phyloP scores from a whole-genome alignment of 306 rosid species.

The Cicer pinnatifidum region DNA sequence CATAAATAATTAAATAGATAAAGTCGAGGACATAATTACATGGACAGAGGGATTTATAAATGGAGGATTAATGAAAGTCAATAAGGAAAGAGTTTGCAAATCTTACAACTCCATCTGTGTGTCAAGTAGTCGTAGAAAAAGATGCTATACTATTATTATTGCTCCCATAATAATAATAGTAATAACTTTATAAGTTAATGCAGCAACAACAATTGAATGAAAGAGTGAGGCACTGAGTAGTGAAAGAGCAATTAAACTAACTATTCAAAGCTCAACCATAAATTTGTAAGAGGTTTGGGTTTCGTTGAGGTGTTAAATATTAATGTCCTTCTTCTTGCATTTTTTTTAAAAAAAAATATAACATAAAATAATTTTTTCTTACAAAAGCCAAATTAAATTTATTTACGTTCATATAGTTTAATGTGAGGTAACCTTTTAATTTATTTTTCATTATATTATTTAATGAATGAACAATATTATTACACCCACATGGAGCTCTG shows the following conservation, averaged over 20 bases:
- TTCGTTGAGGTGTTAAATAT: no score
- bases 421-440: no score
- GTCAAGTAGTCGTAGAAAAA: conserved; percentile 57
- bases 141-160: conserved; percentile 51
- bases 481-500: conserved; percentile 58
- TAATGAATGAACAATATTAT: neutral
- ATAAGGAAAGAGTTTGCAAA: conserved; percentile 45
- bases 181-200: no score
- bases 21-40: conserved; percentile 36
- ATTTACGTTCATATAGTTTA: no score
- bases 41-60: conserved; percentile 36
- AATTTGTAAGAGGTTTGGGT: conserved; percentile 11
- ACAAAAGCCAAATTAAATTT: no score
- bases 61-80: conserved; percentile 49
- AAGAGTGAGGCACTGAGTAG: neutral
- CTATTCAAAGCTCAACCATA: conserved; percentile 48
- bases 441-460: no score
- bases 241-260: conserved; percentile 44
- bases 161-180: no score
- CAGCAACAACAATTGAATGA: neutral
- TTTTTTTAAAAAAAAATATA: no score
- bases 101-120: conserved; percentile 47
- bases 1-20: neutral
- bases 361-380: no score
- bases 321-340: no score